A percentile compares a stretch with the other conserved stretches of the same genome.
These are phyloP conservation scores for Aspergillus sergii DNA, from an alignment of 2,329 filamentous ascomycete species.

Conservation along the genomic window DNA sequence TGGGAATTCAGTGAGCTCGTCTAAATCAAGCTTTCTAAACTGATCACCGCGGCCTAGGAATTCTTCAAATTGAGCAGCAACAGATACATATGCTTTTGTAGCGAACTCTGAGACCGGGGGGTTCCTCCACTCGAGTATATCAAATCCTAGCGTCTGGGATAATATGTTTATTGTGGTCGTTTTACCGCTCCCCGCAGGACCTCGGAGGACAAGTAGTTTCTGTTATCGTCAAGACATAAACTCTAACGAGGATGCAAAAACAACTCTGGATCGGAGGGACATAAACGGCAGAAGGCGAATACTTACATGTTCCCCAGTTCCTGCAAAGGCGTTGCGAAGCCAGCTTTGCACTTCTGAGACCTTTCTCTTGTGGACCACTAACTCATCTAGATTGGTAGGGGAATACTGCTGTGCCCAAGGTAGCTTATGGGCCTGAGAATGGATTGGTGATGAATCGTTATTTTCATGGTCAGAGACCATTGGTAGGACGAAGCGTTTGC, in stretches of 20 bases:
- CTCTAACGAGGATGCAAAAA: not conserved
- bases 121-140: slow-evolving; percentile 89
- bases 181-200: slow-evolving; percentile 88
- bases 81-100: slow-evolving; percentile 66
- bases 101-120: slow-evolving; percentile 65
- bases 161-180: slow-evolving; percentile 83
- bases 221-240: slow-evolving; percentile 46
- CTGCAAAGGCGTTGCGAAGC: slow-evolving; percentile 73
- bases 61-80: slow-evolving; percentile 83
- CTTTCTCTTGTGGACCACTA: slow-evolving; percentile 94
- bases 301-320: slow-evolving; percentile 49
- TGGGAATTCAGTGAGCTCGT: slow-evolving; percentile 11
- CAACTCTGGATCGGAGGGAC: not conserved
- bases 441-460: not conserved
- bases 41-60: slow-evolving; percentile 81
- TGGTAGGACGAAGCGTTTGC: slow-evolving; percentile 34
- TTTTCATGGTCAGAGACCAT: not conserved
- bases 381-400: slow-evolving; percentile 73
- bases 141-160: slow-evolving; percentile 72
- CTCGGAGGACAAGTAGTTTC: slow-evolving; percentile 81
- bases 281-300: slow-evolving; percentile 1
- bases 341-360: slow-evolving; percentile 82
- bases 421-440: slow-evolving; percentile 54
- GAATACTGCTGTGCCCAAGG: slow-evolving; percentile 89
- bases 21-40: slow-evolving; percentile 70